Evolutionary conservation across 2,329 filamentous ascomycete genomes (phyloP), one percentile per base, ranked within the genome.

Genomic region (Clarireedia sp.): DNA sequence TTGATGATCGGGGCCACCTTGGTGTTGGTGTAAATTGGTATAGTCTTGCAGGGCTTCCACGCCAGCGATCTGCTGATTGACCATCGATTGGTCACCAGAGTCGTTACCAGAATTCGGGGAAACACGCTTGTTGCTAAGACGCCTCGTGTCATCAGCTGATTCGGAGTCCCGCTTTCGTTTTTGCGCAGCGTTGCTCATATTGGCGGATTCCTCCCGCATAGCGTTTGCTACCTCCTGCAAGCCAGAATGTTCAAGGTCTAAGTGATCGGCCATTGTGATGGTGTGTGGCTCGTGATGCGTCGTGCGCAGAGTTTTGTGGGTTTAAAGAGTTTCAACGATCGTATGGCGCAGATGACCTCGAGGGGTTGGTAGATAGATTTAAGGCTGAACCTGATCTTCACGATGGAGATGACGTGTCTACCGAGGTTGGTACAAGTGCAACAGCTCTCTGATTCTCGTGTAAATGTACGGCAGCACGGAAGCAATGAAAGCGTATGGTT

Each of bases 1-100:
- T 59, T 80, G 78, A 48, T 75, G 73, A 9, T 73, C 74, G 40
- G 75, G 71, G 47, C 62, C 57, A 40, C 59, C 57, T 61, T 75
- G 74, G 41, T 77, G 74, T 33, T 54, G 52, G 44, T 78, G 75
- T 37, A 78, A 67, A 29, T 74, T 72, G 53, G 62, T 66, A 59
- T 68, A 70, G 48, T 69, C 66, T 60, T 69, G 68, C 49, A 70
- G 57, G 54, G 66, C 62, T 58, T 70, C 67, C 48, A 67, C 60
- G 16, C 55, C 58, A 19, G 54, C 60, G 47, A 66, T 63, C 48
- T 66, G 61, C 46, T 64, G 65, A 59, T 67, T 52, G 36, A 36
- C 49, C 19, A 53, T 10, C 26, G 48, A 47, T 41, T 52, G 61
- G 52, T 65, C 59, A 57, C 49, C 57, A 46, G 26, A 62, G 51